Percentiles rank a stretch among this genome's conserved stretches.
Evolutionary conservation across 495 filamentous ascomycete species (phyloP).

Genomic region (Bacidia gigantensis): DNA sequence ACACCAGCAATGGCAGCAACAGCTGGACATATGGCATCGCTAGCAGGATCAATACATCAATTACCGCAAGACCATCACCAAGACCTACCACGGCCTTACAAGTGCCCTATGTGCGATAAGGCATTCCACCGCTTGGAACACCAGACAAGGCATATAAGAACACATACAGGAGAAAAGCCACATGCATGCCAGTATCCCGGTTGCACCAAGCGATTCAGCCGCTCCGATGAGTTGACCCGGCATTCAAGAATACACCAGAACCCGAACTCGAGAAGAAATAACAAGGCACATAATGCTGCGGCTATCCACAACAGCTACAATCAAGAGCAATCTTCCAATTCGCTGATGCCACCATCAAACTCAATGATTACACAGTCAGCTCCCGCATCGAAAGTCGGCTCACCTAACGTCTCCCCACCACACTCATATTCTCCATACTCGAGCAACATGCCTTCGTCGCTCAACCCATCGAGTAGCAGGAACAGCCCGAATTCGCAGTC

Average conservation of each 20-base stretch:
- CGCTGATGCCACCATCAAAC: conserved; percentile 70
- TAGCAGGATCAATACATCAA: conserved; percentile 45
- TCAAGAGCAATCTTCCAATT: conserved; percentile 37
- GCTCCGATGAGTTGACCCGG: conserved; percentile 90
- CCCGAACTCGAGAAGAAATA: conserved; percentile 86
- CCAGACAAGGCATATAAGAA: conserved; percentile 93
- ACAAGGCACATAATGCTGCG: conserved; percentile 58
- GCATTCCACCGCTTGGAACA: conserved; percentile 98
- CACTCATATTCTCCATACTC: conserved; percentile 72
- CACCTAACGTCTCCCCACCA: conserved; percentile 90
- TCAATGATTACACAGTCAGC: conserved; percentile 52
- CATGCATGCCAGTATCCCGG: conserved; percentile 89
- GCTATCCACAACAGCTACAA: conserved; percentile 34
- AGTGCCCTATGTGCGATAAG: conserved; percentile 96
- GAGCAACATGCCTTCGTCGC: conserved; percentile 44
- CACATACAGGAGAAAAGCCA: conserved; percentile 96
- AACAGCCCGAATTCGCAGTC: conserved; percentile 23
- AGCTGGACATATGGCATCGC: conserved; percentile 50
- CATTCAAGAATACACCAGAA: conserved; percentile 99
- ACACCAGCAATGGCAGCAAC: conserved; percentile 50
- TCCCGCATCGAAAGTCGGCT: conserved; percentile 76
- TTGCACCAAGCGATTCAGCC: conserved; percentile 94
- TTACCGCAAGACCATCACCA: conserved; percentile 38
- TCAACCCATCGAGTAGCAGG: conserved; percentile 49
- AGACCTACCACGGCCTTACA: conserved; percentile 93